phyloP scores from a whole-genome alignment of 2,329 filamentous ascomycete genomes.

The Grosmannia penicillata region DNA sequence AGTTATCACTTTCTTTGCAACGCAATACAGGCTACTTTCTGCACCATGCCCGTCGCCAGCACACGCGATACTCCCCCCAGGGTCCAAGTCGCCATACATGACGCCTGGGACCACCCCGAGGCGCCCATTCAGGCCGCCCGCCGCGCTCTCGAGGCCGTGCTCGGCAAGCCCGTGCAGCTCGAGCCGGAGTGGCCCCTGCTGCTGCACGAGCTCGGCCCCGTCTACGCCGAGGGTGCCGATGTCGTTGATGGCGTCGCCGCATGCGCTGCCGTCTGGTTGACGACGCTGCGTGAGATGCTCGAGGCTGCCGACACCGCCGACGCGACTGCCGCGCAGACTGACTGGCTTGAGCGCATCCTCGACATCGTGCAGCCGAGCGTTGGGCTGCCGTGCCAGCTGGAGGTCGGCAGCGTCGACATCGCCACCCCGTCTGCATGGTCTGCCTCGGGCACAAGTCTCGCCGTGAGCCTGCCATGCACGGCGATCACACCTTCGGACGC shows the following conservation, averaged over 20 bases:
- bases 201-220: conserved; percentile 19
- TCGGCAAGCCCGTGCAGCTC: conserved; percentile 24
- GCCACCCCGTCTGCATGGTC: no score
- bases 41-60: not conserved
- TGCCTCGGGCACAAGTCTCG: conserved; percentile 17
- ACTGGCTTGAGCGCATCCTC: conserved; percentile 27
- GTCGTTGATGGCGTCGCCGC: conserved; percentile 23
- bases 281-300: conserved; percentile 23
- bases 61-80: conserved; percentile 23
- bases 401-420: conserved; percentile 16
- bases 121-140: conserved; percentile 19
- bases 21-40: no score
- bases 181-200: conserved; percentile 30
- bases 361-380: conserved; percentile 16
- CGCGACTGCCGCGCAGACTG: conserved; percentile 21
- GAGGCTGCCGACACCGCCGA: conserved; percentile 14
- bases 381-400: conserved; percentile 21
- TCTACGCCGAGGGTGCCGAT: conserved; percentile 24
- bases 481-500: conserved; percentile 15
- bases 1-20: no score
- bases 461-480: conserved; percentile 22
- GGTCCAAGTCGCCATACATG: conserved; percentile 25
- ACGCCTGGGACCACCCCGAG: conserved; percentile 23
- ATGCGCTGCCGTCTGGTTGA: conserved; percentile 24
- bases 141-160: conserved; percentile 15